These are phyloP conservation scores for Lachancea sp. DNA, from an alignment of 805 yeast genomes.

Conservation along the genomic window DNA sequence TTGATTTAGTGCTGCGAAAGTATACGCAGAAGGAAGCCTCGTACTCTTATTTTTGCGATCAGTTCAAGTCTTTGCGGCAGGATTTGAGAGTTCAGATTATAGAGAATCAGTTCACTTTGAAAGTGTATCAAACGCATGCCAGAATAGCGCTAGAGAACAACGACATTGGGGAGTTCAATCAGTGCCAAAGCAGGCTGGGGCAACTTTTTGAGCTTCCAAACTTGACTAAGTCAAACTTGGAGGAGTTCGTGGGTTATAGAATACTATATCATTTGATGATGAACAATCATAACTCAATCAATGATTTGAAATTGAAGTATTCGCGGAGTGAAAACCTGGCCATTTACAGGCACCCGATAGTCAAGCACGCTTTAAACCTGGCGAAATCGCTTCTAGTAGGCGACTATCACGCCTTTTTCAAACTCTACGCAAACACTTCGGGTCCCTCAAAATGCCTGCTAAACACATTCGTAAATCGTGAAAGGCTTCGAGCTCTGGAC, in stretches of 20 bases:
- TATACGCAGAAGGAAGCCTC: constrained; percentile 43
- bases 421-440: constrained; percentile 35
- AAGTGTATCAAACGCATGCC: constrained; percentile 81
- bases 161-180: constrained; percentile 92
- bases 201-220: constrained; percentile 47
- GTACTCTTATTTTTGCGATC: constrained; percentile 80
- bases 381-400: constrained; percentile 31
- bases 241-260: constrained; percentile 69
- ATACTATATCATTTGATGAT: constrained; percentile 72
- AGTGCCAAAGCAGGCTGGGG: constrained; percentile 79
- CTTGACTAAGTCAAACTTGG: constrained; percentile 34
- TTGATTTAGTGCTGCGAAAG: constrained; percentile 47
- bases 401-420: constrained; percentile 51
- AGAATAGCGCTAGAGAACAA: constrained; percentile 75
- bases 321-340: constrained; percentile 12
- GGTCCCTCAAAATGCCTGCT: constrained; percentile 42
- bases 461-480: constrained; percentile 49
- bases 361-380: constrained; percentile 28
- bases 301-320: constrained; percentile 12
- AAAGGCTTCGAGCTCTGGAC: constrained; percentile 50
- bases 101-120: constrained; percentile 65
- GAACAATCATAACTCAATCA: constrained; percentile 40
- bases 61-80: constrained; percentile 86
- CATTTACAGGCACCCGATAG: constrained; percentile 16
- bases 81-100: constrained; percentile 90